Conservation (phyloP, 2,329 filamentous ascomycete species). For the Ampelomyces quisqualis region DNA sequence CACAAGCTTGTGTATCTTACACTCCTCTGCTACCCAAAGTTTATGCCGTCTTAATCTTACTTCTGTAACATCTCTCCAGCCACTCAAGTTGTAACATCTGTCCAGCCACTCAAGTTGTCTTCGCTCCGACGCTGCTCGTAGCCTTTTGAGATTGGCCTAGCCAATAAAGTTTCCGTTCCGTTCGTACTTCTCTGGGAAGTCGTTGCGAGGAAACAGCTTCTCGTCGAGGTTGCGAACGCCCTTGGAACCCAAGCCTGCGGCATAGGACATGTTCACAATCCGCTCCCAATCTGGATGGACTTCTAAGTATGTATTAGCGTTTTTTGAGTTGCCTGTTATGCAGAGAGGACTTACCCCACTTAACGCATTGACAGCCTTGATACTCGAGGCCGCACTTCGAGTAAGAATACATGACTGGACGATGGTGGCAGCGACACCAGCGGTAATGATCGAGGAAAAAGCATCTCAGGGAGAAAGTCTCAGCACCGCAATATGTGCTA, state of each 20-base stretch:
- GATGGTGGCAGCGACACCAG: conserved; percentile 8
- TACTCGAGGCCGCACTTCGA: neutral
- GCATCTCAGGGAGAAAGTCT: conserved; percentile 4
- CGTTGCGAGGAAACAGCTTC: neutral
- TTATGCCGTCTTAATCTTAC: too few relatives aligned
- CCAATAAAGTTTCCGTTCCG: neutral
- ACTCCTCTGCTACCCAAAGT: too few relatives aligned
- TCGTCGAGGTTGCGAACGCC: neutral
- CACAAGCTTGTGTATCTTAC: too few relatives aligned
- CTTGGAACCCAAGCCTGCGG: neutral
- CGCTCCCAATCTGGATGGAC: conserved; percentile 4
- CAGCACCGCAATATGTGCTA: conserved; percentile 1
- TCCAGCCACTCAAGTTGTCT: too few relatives aligned
- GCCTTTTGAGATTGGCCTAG: too few relatives aligned
- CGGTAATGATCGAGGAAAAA: conserved; percentile 8
- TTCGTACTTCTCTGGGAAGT: conserved; percentile 2
- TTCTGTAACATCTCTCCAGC: too few relatives aligned
- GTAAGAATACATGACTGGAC: neutral
- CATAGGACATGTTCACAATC: neutral
- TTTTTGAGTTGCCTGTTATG: too few relatives aligned
- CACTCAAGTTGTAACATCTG: too few relatives aligned
- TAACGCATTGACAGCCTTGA: neutral
- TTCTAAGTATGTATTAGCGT: neutral
- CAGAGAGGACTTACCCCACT: conserved; percentile 1
- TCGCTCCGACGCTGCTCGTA: too few relatives aligned